Base-by-base conservation (phyloP, 306 rosid genomes). In the Cotoneaster glaucophyllus region DNA sequence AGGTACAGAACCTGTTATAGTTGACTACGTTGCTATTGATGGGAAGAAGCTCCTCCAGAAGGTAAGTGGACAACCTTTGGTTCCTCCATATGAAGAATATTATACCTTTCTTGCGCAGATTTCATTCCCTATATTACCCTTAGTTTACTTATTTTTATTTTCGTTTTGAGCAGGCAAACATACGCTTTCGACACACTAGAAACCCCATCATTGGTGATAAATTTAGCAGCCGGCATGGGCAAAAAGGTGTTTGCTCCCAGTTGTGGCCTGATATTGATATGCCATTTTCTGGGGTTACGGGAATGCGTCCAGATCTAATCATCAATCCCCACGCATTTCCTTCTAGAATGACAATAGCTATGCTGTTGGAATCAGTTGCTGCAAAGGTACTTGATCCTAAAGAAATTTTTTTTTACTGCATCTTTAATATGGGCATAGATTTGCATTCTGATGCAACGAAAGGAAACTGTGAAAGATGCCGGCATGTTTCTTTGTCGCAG, bases 281-380 rank as follows among this genome's bases (percentile, higher is more conserved):
- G 99, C 99, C 99, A 77, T 95, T 92, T 92, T 86, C 88, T 84
- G 99, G 97, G 77, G 82, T 50, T 67, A 86, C 96, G 4, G 99
- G 99, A 64, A 90, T 95, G 97, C 97, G 99, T 24, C 99, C 99
- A 24, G 99, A 95, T 92, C 95, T 95, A 67, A 95, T 95, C 48
- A 95, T 95, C 63, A 95, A 95, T 84, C 99, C 99, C 29, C 99
- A 95, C 83, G 99, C 99, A 75, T 95, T 95, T 85, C 99, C 99
- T 78, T 95, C 97, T n/a, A 85, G 99, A 79, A 95, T 95, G 99
- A 95, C 99, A 18, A 95, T 95, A 85, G 97, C 97, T 31, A 95
- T 92, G 99, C 97, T 95, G 82, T 80, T 95, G 91, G 97, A 95
- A 82, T 95, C 97, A 39, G 91, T 92, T 70, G 97, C 99, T 74